Base-by-base conservation (phyloP, 768 basidiomycete species). In the Suillus occidentalis region DNA sequence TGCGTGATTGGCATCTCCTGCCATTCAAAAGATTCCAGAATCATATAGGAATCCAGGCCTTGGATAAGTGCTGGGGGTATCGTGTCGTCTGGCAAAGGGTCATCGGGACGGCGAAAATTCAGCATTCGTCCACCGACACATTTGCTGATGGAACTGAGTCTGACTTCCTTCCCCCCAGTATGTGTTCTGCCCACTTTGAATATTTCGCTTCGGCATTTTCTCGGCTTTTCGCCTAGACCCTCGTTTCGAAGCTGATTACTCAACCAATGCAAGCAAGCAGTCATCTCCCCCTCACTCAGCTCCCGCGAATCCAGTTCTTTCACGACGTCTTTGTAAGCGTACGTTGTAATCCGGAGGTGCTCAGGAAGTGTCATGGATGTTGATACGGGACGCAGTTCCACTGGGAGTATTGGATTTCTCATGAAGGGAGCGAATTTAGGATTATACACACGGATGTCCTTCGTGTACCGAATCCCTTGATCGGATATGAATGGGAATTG, bases 211-310 rank as follows among this genome's bases (percentile, higher is more conserved):
- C 57, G 57, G 5, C 39, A 18, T 16, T 28, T 58, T 28, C 3
- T 40, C 10, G 40, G 57, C 6, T 40, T 16, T 28, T 58, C 57
- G 9, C 25, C 25, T 10, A 34, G 20, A n/a, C 25, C 42, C 49
- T 45, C 28, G 22, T n/a, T 39, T 18, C 20, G 45, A 31, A 47
- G 60, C 36, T 83, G 70, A 8, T 63, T 68, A 45, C 84, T 76
- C 91, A 94, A 94, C 96, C 96, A 98, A 63, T 85, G 84, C 70
- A 96, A 75, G 73, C 90, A 93, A 3, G 86, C 87, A n/a, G 89
- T 75, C 80, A 90, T 89, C 74, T 97, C 92, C 10, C 78, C 73
- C 69, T 91, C 85, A 4, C 74, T 70, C 49, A 98, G 79, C 2
- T 92, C 88, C 8, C 90, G 79, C 0, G 82, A 75, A 6, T 82